These are phyloP conservation scores for Skeletonema potamos DNA, from an alignment of 108 stramenopile genomes.

Conservation along the genomic window DNA sequence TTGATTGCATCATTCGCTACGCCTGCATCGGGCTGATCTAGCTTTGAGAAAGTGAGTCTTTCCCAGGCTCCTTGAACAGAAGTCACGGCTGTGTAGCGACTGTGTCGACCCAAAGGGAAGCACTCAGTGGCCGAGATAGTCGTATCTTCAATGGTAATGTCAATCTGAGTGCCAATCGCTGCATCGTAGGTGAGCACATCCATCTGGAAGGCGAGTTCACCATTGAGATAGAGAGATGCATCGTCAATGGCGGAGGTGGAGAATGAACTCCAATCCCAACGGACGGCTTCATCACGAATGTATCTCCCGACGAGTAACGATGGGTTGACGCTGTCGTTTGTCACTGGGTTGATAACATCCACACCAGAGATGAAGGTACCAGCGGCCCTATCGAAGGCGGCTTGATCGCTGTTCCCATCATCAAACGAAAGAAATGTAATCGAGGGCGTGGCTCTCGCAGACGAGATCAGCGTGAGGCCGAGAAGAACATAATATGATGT, in stretches of 20 bases:
- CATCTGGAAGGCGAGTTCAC: background rate
- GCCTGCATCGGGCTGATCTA: background rate
- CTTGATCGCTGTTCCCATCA: no score
- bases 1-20: background rate
- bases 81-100: background rate
- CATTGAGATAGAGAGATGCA: conserved; percentile 1
- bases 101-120: background rate
- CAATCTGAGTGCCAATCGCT: background rate
- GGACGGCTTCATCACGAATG: no score
- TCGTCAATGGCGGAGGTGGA: background rate
- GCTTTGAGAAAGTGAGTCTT: background rate
- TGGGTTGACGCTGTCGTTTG: no score
- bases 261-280: background rate
- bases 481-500: no score
- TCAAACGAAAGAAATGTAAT: no score
- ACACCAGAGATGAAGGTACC: no score
- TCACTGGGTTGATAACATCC: no score
- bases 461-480: no score
- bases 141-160: background rate
- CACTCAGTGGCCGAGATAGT: background rate
- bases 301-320: no score
- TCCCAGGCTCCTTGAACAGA: background rate
- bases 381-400: no score
- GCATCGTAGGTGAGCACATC: background rate
- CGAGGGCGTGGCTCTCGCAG: no score